Conservation (phyloP, 352 stramenopile genomes). For the Pythium aphanidermatum region DNA sequence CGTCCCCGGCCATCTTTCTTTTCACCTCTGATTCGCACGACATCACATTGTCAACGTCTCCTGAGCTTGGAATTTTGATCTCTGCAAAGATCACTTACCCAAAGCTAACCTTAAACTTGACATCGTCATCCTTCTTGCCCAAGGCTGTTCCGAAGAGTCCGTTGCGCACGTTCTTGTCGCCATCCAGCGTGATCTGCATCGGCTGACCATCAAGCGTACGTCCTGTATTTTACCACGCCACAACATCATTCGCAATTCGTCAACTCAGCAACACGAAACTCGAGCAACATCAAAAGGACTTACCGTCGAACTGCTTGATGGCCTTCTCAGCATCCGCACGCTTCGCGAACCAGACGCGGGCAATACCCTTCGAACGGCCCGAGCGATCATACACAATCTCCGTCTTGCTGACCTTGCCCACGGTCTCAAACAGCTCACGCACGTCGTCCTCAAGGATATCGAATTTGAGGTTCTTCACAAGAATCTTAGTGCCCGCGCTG, state of each 20-base stretch:
- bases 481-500: constrained; percentile 55
- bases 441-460: constrained; percentile 82
- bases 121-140: constrained; percentile 40
- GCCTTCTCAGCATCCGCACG: constrained; percentile 67
- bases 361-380: constrained; percentile 73
- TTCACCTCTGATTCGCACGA: constrained; percentile 17
- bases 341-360: constrained; percentile 69
- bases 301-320: constrained; percentile 82
- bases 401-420: constrained; percentile 67
- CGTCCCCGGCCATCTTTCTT: constrained; percentile 19
- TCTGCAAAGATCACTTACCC: constrained; percentile 27
- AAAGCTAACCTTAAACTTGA: constrained; percentile 81
- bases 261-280: background rate
- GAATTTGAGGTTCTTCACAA: constrained; percentile 83
- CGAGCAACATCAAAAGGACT: background rate
- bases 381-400: constrained; percentile 83
- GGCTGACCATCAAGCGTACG: constrained; percentile 66
- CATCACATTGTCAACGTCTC: background rate
- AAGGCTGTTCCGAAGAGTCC: constrained; percentile 75
- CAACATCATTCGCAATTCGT: background rate
- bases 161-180: constrained; percentile 66
- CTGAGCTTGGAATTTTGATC: background rate
- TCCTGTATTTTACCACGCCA: constrained; percentile 21
- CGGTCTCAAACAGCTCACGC: constrained; percentile 69
- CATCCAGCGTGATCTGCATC: constrained; percentile 70